Base-by-base conservation (phyloP, 2,329 filamentous ascomycete genomes). In the Colletotrichum scovillei region DNA sequence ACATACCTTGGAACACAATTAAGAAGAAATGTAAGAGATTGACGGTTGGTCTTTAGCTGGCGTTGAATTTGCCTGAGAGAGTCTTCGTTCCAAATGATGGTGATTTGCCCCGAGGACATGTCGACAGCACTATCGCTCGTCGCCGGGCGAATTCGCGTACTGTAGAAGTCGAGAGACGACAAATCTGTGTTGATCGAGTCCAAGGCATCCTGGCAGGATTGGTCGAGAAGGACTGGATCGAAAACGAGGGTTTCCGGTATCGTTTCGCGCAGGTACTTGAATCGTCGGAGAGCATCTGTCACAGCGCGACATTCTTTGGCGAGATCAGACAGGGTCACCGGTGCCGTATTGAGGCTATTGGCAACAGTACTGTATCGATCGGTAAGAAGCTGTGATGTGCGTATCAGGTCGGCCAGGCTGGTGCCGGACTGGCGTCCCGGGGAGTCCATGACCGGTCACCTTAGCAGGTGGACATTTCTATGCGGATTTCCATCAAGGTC, bases 21-120 rank as follows among this genome's bases (percentile, higher is more conserved):
- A 5, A 74, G 68, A 9, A 75, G 67, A 49, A 75, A 75, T 4
- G 63, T 55, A 12, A 75, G 72, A 22, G 73, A 74, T 19, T 67
- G 69, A 9, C 73, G 69, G 14, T 62, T 73, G 22, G 66, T 64
- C 30, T 64, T 53, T 1, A 73, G 71, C 16, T 74, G 58, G n/a
- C 52, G 59, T 16, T 66, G 62, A 24, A 62, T 63, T 26, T 73
- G 60, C 46, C 68, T 74, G 2, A 76, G 67, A 35, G 22, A 65
- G 0, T 71, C 35, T 65, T 76, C 75, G 53, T 76, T 76, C 73
- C 74, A 76, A 30, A 76, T 71, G 55, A 76, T 76, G 38, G 75
- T 74, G 9, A 76, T 53, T 11, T 75, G 62, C 1, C 59, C 55
- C n/a, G 22, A 56, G 46, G 72, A 65, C 53, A 64, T 60, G 9